Evolutionary conservation across 2,329 filamentous ascomycete genomes (phyloP).

Genomic region (Claviceps pusilla): DNA sequence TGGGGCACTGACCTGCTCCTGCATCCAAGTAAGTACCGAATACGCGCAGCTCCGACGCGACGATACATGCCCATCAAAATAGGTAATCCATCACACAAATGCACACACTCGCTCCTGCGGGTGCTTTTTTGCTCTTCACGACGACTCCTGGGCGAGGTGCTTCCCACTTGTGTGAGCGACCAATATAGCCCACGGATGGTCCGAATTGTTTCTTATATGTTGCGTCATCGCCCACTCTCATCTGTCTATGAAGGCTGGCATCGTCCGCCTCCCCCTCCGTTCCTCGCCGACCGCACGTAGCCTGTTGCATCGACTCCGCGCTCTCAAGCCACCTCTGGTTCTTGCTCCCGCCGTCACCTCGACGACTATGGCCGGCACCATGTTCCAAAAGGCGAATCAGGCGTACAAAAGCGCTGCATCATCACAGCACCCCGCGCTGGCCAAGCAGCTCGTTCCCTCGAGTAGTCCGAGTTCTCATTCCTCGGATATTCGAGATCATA

Average conservation of each 20-base stretch:
- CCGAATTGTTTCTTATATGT: not conserved
- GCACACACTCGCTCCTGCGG: not conserved
- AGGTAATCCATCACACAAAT: not conserved
- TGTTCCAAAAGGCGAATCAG: constrained; percentile 8
- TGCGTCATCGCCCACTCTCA: not conserved
- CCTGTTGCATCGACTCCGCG: constrained; percentile 9
- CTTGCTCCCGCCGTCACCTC: constrained; percentile 7
- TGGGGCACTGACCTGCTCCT: not conserved
- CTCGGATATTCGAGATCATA: constrained; percentile 35
- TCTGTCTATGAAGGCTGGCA: constrained; percentile 23
- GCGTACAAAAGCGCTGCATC: constrained; percentile 15
- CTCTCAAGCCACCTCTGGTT: constrained; percentile 13
- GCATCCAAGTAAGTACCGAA: not conserved
- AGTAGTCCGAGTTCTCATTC: constrained; percentile 34
- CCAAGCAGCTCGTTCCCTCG: constrained; percentile 42
- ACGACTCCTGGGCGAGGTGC: not conserved
- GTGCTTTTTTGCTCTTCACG: not conserved
- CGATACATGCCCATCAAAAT: not conserved
- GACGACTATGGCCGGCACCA: constrained; percentile 1
- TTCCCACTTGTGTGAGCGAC: not conserved
- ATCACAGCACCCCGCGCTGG: constrained; percentile 21
- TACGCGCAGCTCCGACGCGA: not conserved
- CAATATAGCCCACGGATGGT: not conserved
- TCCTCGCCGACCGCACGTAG: constrained; percentile 22
- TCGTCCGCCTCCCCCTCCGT: constrained; percentile 16